Evolutionary conservation across 495 filamentous ascomycete genomes (phyloP).

Genomic region (Daldinia decipiens): DNA sequence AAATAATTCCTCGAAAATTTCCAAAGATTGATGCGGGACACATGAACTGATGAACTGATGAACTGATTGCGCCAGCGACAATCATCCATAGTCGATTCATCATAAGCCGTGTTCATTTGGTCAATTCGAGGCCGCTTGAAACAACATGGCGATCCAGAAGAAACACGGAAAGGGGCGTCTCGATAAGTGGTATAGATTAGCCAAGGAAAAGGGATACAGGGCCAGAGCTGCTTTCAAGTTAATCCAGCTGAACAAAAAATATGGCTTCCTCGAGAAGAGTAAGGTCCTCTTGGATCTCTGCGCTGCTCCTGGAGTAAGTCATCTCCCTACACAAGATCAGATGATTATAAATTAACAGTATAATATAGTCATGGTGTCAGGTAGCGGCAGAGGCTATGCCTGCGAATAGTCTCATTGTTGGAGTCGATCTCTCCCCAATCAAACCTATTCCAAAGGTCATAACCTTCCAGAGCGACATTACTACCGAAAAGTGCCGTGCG

Average conservation of each 20-base stretch:
- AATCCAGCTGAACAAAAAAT: constrained; percentile 98
- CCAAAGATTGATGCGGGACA: constrained; percentile 30
- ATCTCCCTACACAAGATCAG: background rate
- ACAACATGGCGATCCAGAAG: constrained; percentile 93
- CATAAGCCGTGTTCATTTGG: constrained; percentile 4
- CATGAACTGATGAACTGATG: constrained; percentile 12
- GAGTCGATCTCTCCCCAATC: constrained; percentile 94
- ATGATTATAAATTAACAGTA: background rate
- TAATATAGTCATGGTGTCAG: constrained; percentile 89
- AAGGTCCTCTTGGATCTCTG: constrained; percentile 97
- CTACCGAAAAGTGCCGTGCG: constrained; percentile 94
- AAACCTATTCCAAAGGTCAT: constrained; percentile 94
- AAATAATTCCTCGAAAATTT: constrained; percentile 37
- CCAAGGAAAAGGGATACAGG: constrained; percentile 98
- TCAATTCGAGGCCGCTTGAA: constrained; percentile 1
- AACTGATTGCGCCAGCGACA: constrained; percentile 18
- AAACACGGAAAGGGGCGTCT: constrained; percentile 99
- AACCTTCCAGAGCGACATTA: constrained; percentile 97
- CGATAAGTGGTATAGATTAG: constrained; percentile 92
- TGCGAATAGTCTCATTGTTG: constrained; percentile 86
- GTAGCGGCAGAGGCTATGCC: constrained; percentile 97
- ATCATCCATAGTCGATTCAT: constrained; percentile 7
- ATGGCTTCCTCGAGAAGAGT: constrained; percentile 95
- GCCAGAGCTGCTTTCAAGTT: constrained; percentile 98
- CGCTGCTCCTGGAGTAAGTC: constrained; percentile 89